Percentiles rank a stretch among this genome's conserved stretches.
Evolutionary conservation across 805 yeast species (phyloP).

Genomic region (Sungouiella thailandica): DNA sequence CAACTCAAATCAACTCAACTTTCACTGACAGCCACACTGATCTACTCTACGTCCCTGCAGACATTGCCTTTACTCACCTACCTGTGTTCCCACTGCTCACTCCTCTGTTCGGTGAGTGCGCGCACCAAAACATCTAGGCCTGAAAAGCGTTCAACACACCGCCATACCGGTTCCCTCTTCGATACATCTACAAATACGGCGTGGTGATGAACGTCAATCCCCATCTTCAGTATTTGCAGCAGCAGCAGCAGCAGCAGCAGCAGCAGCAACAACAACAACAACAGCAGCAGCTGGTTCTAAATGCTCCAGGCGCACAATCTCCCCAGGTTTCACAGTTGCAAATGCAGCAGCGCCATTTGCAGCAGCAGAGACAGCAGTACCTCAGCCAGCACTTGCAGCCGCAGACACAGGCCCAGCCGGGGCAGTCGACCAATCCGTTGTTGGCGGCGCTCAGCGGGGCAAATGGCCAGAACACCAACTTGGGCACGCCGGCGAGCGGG

Average conservation of each 20-base stretch:
- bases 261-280: constrained; percentile 24
- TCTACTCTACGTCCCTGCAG: too few species aligned
- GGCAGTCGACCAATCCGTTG: constrained; percentile 26
- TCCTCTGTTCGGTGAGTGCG: too few species aligned
- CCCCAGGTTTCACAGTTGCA: constrained; percentile 33
- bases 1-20: too few species aligned
- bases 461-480: constrained; percentile 8
- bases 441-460: constrained; percentile 30
- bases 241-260: constrained; percentile 24
- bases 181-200: too few species aligned
- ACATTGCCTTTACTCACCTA: too few species aligned
- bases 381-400: constrained; percentile 31
- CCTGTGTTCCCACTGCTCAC: too few species aligned
- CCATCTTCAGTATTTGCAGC: constrained; percentile 40
- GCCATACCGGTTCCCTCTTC: too few species aligned
- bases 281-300: constrained; percentile 17
- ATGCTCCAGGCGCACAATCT: constrained; percentile 20
- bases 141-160: too few species aligned
- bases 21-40: too few species aligned
- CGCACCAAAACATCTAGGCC: too few species aligned
- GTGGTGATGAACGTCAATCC: constrained; percentile 42
- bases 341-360: constrained; percentile 20
- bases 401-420: constrained; percentile 19
- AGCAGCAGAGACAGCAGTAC: constrained; percentile 31
- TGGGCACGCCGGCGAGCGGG: constrained; percentile 8